Conservation (phyloP, 2,329 filamentous ascomycete genomes). For the Chaetomiaceae sp. region DNA sequence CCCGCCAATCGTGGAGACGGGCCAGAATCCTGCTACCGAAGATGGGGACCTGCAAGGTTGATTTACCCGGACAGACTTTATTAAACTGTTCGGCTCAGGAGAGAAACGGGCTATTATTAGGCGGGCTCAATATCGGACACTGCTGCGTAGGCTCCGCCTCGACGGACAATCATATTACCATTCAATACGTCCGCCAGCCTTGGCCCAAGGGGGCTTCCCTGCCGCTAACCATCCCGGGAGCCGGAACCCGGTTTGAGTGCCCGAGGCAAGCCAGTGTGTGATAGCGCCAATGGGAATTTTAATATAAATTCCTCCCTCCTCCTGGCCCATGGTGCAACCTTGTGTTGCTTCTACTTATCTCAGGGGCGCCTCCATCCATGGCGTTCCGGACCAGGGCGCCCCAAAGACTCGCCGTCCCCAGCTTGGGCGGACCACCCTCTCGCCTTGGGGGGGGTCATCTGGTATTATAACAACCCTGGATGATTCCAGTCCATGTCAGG, state of each 20-base stretch:
- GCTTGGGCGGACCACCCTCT: not conserved
- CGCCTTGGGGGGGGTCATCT: not conserved
- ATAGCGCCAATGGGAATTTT: not conserved
- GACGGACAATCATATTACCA: not conserved
- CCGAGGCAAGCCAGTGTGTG: not conserved
- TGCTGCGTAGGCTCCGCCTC: not conserved
- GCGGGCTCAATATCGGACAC: not conserved
- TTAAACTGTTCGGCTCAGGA: not conserved
- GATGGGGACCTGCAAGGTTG: not conserved
- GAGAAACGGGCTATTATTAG: constrained; percentile 11
- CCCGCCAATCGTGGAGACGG: constrained; percentile 1
- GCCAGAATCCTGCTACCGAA: not conserved
- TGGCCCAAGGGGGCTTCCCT: not conserved
- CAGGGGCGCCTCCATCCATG: not conserved
- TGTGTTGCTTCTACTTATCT: not conserved
- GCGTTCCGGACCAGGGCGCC: not conserved
- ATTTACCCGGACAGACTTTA: constrained; percentile 14
- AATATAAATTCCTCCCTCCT: not conserved
- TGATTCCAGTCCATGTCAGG: too few species aligned
- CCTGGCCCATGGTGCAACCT: constrained; percentile 2
- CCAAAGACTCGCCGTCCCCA: not conserved
- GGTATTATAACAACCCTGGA: not conserved
- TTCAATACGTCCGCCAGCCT: not conserved
- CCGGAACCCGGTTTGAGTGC: constrained; percentile 2
- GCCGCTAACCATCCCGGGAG: not conserved